These are phyloP conservation scores for Cyclotella cryptica DNA, from an alignment of 108 stramenopile species.

Conservation along the genomic window DNA sequence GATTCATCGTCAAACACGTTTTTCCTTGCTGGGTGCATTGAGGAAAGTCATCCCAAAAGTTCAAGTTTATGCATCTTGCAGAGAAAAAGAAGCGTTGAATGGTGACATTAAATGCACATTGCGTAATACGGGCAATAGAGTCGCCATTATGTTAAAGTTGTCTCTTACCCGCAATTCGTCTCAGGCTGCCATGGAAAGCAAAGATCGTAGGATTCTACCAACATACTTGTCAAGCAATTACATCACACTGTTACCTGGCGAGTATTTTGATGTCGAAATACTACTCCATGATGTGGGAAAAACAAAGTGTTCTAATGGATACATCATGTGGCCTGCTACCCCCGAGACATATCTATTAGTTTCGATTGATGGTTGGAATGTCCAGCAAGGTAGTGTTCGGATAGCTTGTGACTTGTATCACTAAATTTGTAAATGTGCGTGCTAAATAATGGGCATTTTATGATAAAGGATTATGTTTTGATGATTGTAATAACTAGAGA, in stretches of 20 bases:
- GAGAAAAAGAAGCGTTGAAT: background rate
- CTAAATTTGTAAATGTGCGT: background rate
- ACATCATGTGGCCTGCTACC: background rate
- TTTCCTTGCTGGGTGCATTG: conserved; percentile 27
- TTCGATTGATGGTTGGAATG: conserved; percentile 43
- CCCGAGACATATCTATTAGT: conserved; percentile 16
- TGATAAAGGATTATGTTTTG: no score
- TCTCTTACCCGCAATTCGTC: conserved; percentile 17
- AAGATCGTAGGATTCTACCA: conserved; percentile 24
- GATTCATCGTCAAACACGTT: conserved; percentile 23
- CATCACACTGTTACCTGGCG: conserved; percentile 37
- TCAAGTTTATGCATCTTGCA: conserved; percentile 24
- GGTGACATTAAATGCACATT: conserved; percentile 26
- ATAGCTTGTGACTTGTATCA: conserved; percentile 7
- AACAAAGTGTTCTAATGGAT: conserved; percentile 12
- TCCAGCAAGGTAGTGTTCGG: background rate
- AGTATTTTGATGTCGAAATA: conserved; percentile 13
- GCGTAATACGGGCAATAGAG: conserved; percentile 5
- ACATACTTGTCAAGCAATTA: conserved; percentile 36
- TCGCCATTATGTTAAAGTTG: conserved; percentile 37
- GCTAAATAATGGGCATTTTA: no score
- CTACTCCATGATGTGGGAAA: background rate
- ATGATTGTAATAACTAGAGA: no score
- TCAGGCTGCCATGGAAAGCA: background rate
- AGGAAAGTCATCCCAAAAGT: conserved; percentile 24